These are phyloP conservation scores for Exidia glandulosa DNA, from an alignment of 768 basidiomycete species.

Conservation along the genomic window DNA sequence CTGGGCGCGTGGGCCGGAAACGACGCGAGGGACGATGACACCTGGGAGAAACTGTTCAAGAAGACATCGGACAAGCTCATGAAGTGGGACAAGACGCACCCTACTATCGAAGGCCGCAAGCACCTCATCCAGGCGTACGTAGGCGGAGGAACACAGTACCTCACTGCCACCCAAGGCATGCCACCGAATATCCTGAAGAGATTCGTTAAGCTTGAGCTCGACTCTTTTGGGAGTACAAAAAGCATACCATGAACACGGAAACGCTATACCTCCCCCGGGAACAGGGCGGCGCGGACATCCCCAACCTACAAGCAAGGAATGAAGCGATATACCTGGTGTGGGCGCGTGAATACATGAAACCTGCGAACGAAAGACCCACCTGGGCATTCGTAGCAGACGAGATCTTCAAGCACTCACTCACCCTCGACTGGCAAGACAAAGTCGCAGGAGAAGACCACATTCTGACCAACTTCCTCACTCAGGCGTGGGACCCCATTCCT, in stretches of 20 bases:
- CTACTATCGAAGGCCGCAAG: constrained; percentile 18
- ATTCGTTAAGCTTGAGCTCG: constrained; percentile 10
- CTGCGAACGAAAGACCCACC: constrained; percentile 9
- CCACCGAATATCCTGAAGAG: constrained; percentile 14
- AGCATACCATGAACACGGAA: neutral
- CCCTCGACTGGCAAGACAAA: neutral
- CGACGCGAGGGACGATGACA: constrained; percentile 4
- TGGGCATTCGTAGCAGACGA: constrained; percentile 22
- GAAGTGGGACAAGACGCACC: constrained; percentile 18
- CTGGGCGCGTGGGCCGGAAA: constrained; percentile 26
- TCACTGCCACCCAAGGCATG: constrained; percentile 26
- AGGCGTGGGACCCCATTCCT: neutral
- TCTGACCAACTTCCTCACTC: neutral
- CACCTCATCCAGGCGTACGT: constrained; percentile 18
- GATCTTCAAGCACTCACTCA: neutral
- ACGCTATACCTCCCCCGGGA: neutral
- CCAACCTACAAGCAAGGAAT: neutral
- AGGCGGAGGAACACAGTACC: constrained; percentile 25
- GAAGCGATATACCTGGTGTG: constrained; percentile 3
- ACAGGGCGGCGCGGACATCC: neutral
- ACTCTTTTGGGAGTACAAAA: constrained; percentile 17
- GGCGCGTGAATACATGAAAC: constrained; percentile 12
- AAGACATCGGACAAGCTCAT: constrained; percentile 14
- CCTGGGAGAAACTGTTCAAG: constrained; percentile 20
- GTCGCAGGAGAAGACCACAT: neutral